phyloP scores from a whole-genome alignment of 139 green algal species.

The Microglena sp. region DNA sequence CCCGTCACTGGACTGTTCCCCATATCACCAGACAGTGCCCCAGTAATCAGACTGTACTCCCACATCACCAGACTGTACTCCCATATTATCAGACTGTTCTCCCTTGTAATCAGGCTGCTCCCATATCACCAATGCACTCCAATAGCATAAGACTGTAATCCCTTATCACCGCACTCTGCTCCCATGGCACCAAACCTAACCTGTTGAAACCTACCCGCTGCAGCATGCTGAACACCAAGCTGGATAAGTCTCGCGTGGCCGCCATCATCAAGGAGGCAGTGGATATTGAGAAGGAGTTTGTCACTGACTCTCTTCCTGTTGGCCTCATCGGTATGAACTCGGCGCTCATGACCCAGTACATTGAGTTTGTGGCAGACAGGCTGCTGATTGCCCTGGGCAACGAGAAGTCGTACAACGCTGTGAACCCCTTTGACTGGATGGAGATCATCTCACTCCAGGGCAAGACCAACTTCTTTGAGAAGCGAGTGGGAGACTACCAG shows the following conservation, averaged over 20 bases:
- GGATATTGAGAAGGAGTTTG: conserved; percentile 90
- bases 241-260: conserved; percentile 32
- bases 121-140: too few species aligned
- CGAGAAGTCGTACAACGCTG: conserved; percentile 59
- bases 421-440: conserved; percentile 90
- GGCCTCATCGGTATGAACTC: conserved; percentile 87
- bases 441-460: conserved; percentile 67
- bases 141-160: too few species aligned
- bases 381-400: conserved; percentile 16
- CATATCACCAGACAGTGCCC: too few species aligned
- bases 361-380: conserved; percentile 78
- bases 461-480: conserved; percentile 97
- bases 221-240: conserved; percentile 74
- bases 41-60: too few species aligned
- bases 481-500: conserved; percentile 89
- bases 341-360: conserved; percentile 63
- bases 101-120: too few species aligned
- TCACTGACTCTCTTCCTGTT: conserved; percentile 74
- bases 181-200: too few species aligned
- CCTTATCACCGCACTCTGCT: too few species aligned
- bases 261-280: conserved; percentile 67
- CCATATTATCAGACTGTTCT: too few species aligned
- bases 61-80: too few species aligned
- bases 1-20: too few species aligned
- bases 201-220: too few species aligned